A percentile compares a stretch with the other conserved stretches of the same genome.
phyloP scores from a whole-genome alignment of 2,329 filamentous ascomycete species.

The Furcasterigmium furcatum region DNA sequence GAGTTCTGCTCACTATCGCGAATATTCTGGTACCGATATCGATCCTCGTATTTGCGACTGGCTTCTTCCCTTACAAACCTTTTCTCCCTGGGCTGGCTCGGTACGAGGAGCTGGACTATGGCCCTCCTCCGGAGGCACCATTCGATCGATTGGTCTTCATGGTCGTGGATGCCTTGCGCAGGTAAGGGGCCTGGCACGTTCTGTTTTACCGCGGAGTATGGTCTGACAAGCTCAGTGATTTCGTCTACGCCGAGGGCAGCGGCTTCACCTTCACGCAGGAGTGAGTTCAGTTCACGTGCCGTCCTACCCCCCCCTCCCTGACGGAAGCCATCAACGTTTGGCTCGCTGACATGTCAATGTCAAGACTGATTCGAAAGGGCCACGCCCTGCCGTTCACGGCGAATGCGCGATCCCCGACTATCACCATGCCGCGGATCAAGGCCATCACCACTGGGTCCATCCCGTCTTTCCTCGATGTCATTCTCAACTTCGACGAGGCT shows the following conservation, averaged over 20 bases:
- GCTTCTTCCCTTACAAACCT: slow-evolving; percentile 98
- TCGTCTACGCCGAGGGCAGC: slow-evolving; percentile 79
- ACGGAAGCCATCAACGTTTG: not conserved
- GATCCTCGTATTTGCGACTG: slow-evolving; percentile 74
- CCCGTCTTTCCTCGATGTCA: slow-evolving; percentile 96
- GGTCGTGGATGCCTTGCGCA: slow-evolving; percentile 93
- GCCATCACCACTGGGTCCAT: slow-evolving; percentile 96
- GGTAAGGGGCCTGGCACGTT: slow-evolving; percentile 44
- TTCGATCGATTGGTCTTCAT: slow-evolving; percentile 95
- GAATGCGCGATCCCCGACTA: slow-evolving; percentile 92
- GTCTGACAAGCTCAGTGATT: slow-evolving; percentile 63
- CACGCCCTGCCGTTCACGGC: slow-evolving; percentile 90
- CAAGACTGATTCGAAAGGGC: slow-evolving; percentile 78
- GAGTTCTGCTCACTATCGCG: slow-evolving; percentile 53
- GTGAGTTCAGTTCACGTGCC: slow-evolving; percentile 46
- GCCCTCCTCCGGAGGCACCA: slow-evolving; percentile 57
- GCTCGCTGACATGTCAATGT: not conserved
- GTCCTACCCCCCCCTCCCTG: no score
- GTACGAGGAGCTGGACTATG: slow-evolving; percentile 56
- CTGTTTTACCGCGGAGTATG: not conserved
- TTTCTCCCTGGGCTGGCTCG: slow-evolving; percentile 81
- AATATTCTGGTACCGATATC: slow-evolving; percentile 77
- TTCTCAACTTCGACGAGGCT: slow-evolving; percentile 92
- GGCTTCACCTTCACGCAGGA: slow-evolving; percentile 87
- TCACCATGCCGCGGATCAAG: slow-evolving; percentile 97